These are phyloP conservation scores for Typha latifolia DNA, from an alignment of 176 grass and related monocot species.

Conservation along the genomic window DNA sequence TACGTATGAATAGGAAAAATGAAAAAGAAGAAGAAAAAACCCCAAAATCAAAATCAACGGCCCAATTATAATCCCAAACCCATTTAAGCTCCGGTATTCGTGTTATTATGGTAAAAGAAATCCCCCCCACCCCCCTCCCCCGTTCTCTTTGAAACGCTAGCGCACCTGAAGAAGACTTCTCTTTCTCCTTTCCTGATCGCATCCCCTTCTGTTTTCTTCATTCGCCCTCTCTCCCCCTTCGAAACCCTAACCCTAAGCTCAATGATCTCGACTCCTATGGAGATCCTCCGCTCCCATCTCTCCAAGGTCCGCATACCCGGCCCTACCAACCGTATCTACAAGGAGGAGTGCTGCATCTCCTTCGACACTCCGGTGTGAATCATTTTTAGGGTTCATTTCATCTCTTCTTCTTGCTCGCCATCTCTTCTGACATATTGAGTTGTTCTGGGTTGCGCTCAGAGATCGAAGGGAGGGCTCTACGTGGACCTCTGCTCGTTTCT, in stretches of 20 bases:
- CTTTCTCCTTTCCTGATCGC: background rate
- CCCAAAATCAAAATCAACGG: no score
- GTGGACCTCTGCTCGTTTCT: constrained; percentile 90
- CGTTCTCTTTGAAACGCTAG: background rate
- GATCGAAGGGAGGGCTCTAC: constrained; percentile 65
- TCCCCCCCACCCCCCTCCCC: no score
- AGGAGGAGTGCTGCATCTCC: constrained; percentile 95
- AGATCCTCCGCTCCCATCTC: constrained; percentile 78
- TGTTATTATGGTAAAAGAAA: no score
- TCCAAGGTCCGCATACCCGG: constrained; percentile 90
- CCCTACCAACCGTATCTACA: constrained; percentile 84
- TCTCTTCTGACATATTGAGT: background rate
- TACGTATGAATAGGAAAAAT: no score
- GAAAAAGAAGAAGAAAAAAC: no score
- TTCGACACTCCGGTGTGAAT: constrained; percentile 70
- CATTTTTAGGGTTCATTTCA: background rate
- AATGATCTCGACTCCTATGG: constrained; percentile 42
- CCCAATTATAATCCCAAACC: no score
- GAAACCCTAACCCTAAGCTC: constrained; percentile 31
- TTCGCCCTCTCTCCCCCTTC: constrained; percentile 5
- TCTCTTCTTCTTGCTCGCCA: background rate
- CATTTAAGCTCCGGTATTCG: no score
- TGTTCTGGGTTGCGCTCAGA: constrained; percentile 24
- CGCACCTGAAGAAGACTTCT: background rate
- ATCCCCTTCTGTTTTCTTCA: background rate